These are phyloP conservation scores for Colletotrichum orbiculare DNA, from an alignment of 2,329 filamentous ascomycete species.

Conservation along the genomic window DNA sequence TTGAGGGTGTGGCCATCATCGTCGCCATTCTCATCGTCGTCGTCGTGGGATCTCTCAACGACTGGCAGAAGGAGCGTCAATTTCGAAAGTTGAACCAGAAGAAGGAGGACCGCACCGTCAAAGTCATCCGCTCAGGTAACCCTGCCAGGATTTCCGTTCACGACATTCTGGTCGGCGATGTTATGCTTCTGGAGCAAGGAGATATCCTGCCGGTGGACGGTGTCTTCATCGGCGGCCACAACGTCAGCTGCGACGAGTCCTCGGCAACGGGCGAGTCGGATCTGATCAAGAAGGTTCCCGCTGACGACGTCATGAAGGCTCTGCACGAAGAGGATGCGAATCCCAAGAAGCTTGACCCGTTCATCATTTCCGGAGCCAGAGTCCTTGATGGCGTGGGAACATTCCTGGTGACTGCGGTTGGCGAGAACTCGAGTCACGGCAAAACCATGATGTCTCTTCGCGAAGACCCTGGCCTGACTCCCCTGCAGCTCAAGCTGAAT, in stretches of 20 bases:
- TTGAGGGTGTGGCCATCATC: slow-evolving; percentile 84
- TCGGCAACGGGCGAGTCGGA: slow-evolving; percentile 82
- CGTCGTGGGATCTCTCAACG: slow-evolving; percentile 80
- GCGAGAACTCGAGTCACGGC: slow-evolving; percentile 38
- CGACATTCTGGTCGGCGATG: slow-evolving; percentile 78
- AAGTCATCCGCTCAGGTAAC: slow-evolving; percentile 78
- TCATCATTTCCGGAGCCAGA: slow-evolving; percentile 85
- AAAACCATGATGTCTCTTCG: slow-evolving; percentile 40
- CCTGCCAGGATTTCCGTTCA: slow-evolving; percentile 76
- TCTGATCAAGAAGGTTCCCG: slow-evolving; percentile 73
- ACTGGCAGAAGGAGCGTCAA: slow-evolving; percentile 85
- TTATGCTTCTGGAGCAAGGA: slow-evolving; percentile 80
- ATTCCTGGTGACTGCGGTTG: slow-evolving; percentile 39
- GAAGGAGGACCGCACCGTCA: slow-evolving; percentile 80
- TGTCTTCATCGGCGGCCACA: slow-evolving; percentile 68
- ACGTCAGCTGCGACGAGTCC: slow-evolving; percentile 75
- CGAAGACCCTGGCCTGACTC: slow-evolving; percentile 38
- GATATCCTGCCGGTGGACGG: slow-evolving; percentile 79
- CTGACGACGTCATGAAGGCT: slow-evolving; percentile 66
- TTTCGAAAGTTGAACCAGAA: slow-evolving; percentile 85
- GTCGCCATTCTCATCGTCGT: slow-evolving; percentile 83
- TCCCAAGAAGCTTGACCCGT: slow-evolving; percentile 74
- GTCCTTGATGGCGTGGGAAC: slow-evolving; percentile 59
- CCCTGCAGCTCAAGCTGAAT: slow-evolving; percentile 40
- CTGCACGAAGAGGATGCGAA: slow-evolving; percentile 60